A percentile compares a stretch with the other conserved stretches of the same genome.
phyloP scores from a whole-genome alignment of 2,329 filamentous ascomycete species.

The Fusarium mundagurra region DNA sequence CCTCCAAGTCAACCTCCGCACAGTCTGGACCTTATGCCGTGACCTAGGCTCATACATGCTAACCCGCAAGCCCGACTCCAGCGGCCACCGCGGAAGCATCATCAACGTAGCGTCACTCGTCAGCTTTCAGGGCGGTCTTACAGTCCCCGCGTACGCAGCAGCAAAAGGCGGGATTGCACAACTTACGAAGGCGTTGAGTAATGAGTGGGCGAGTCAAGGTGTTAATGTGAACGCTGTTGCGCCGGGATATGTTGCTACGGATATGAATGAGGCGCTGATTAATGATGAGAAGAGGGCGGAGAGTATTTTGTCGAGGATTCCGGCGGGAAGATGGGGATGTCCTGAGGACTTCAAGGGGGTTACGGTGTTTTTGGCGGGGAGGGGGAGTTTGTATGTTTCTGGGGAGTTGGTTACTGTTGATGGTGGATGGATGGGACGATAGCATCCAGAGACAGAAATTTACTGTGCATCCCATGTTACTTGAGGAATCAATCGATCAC shows the following conservation, averaged over 20 bases:
- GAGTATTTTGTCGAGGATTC: slow-evolving; percentile 82
- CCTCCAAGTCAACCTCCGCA: slow-evolving; percentile 84
- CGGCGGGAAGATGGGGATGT: slow-evolving; percentile 82
- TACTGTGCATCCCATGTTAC: fast-evolving
- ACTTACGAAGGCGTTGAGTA: slow-evolving; percentile 85
- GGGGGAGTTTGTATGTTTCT: slow-evolving; percentile 79
- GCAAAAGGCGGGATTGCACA: slow-evolving; percentile 87
- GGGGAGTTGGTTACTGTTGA: slow-evolving; percentile 86
- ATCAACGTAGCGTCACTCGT: slow-evolving; percentile 87
- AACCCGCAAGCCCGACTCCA: slow-evolving; percentile 57
- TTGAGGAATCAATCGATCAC: fast-evolving
- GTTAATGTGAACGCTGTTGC: slow-evolving; percentile 89
- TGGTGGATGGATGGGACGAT: slow-evolving; percentile 67
- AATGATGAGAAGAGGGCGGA: slow-evolving; percentile 73
- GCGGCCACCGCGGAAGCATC: slow-evolving; percentile 72
- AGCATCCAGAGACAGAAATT: fast-evolving
- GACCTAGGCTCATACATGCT: slow-evolving; percentile 85
- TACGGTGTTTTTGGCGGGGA: slow-evolving; percentile 78
- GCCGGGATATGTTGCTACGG: slow-evolving; percentile 88
- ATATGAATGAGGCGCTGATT: slow-evolving; percentile 89
- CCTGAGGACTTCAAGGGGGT: slow-evolving; percentile 90
- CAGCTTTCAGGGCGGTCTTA: slow-evolving; percentile 86
- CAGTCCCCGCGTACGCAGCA: slow-evolving; percentile 86
- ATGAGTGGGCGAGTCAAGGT: slow-evolving; percentile 84
- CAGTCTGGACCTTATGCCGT: slow-evolving; percentile 81